phyloP scores from a whole-genome alignment of 345 rosid genomes.

The Salix suchowensis region DNA sequence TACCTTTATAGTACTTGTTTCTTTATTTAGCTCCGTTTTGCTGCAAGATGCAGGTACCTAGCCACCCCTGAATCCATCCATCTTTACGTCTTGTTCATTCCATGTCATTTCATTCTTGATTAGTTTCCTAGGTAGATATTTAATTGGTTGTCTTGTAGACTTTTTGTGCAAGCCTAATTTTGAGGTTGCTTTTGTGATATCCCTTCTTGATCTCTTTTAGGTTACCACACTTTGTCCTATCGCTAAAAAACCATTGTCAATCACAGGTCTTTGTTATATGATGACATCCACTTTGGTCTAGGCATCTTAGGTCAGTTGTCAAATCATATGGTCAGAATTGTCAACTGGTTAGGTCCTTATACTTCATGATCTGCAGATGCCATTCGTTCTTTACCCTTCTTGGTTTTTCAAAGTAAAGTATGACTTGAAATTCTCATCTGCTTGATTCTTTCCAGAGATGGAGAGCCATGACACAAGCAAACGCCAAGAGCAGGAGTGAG shows the following conservation, averaged over 20 bases:
- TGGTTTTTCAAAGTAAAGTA: background rate
- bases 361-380: background rate
- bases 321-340: background rate
- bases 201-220: background rate
- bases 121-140: background rate
- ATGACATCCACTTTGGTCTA: background rate
- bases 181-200: background rate
- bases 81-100: background rate
- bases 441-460: conserved; percentile 18
- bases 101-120: background rate
- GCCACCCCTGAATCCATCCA: background rate
- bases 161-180: background rate
- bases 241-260: background rate
- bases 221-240: background rate
- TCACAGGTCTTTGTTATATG: background rate
- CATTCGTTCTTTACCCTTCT: background rate
- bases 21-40: background rate
- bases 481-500: conserved; percentile 84
- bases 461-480: conserved; percentile 38
- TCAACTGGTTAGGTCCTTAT: background rate
- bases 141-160: background rate
- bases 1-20: background rate
- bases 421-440: background rate
- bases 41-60: background rate
- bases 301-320: background rate